These are phyloP conservation scores for Aspergillus sp. DNA, from an alignment of 2,329 filamentous ascomycete species.

Conservation along the genomic window DNA sequence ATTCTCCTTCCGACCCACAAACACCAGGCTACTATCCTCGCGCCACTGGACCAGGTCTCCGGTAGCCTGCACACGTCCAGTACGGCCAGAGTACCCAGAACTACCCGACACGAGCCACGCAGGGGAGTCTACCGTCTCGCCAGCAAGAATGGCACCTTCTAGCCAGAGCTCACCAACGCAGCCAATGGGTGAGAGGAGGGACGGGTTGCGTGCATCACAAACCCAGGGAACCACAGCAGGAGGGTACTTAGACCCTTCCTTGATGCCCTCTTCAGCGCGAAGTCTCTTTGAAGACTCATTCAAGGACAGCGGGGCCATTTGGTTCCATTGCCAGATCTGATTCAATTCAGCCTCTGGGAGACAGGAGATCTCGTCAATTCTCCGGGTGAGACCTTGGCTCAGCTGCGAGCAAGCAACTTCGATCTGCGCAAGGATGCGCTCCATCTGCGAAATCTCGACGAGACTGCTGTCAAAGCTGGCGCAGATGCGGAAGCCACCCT, in stretches of 20 bases:
- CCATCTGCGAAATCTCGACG: slow-evolving; percentile 40
- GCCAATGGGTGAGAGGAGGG: slow-evolving; percentile 45
- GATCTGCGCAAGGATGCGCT: slow-evolving; percentile 40
- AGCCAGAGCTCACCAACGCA: slow-evolving; percentile 43
- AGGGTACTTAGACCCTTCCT: slow-evolving; percentile 37
- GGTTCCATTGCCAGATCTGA: slow-evolving; percentile 49
- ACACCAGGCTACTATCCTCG: slow-evolving; percentile 32
- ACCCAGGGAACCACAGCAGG: slow-evolving; percentile 32
- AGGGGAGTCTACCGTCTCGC: slow-evolving; percentile 25
- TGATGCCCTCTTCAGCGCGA: slow-evolving; percentile 23
- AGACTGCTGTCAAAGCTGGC: slow-evolving; percentile 47
- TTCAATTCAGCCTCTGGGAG: slow-evolving; percentile 41
- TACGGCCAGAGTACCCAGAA: slow-evolving; percentile 30
- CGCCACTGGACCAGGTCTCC: slow-evolving; percentile 35
- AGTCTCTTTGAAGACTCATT: slow-evolving; percentile 29
- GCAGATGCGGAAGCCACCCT: slow-evolving; percentile 46
- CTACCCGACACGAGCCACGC: slow-evolving; percentile 39
- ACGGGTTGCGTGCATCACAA: slow-evolving; percentile 33
- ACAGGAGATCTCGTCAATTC: slow-evolving; percentile 39
- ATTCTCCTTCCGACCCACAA: slow-evolving; percentile 38
- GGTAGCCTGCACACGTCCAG: slow-evolving; percentile 31
- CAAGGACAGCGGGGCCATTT: slow-evolving; percentile 36
- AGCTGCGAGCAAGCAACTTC: slow-evolving; percentile 33
- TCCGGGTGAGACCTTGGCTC: slow-evolving; percentile 27
- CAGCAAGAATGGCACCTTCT: slow-evolving; percentile 39